Percentiles rank a stretch among this genome's conserved stretches.
These are phyloP conservation scores for Reutealis trisperma DNA, from an alignment of 345 rosid genomes.

Conservation along the genomic window DNA sequence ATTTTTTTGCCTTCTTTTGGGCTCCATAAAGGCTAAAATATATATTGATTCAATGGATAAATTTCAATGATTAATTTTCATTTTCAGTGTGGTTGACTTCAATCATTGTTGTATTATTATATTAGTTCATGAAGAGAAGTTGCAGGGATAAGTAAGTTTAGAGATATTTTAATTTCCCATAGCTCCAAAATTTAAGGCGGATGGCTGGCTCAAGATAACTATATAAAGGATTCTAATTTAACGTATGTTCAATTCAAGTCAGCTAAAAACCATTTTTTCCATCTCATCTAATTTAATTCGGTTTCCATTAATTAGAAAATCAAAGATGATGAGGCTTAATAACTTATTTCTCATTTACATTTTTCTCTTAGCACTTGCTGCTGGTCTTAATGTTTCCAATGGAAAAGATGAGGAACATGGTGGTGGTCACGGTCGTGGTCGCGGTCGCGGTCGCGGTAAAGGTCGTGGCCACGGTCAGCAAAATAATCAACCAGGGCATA, in stretches of 20 bases:
- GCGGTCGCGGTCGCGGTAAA: no score
- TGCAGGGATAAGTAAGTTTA: not conserved
- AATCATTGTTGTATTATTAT: not conserved
- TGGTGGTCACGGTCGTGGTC: no score
- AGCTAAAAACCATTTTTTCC: no score
- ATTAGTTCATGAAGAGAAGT: slow-evolving; percentile 7
- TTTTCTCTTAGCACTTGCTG: not conserved
- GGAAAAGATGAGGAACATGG: not conserved
- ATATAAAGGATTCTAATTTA: not conserved
- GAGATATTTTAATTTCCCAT: not conserved
- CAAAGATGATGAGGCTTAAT: slow-evolving; percentile 6
- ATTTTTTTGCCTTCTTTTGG: not conserved
- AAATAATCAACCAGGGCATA: not conserved
- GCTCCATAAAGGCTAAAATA: no score
- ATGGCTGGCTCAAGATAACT: not conserved
- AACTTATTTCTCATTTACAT: not conserved
- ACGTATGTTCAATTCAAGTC: not conserved
- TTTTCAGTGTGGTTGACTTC: not conserved
- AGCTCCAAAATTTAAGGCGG: slow-evolving; percentile 5
- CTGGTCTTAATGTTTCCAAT: not conserved
- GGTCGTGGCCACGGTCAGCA: not conserved
- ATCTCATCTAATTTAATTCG: no score
- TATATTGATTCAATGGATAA: no score
- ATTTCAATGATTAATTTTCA: no score
- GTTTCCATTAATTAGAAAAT: not conserved